Evolutionary conservation across 2,329 filamentous ascomycete genomes (phyloP), one percentile per base, ranked within the genome.

Genomic region (Colletotrichum godetiae): DNA sequence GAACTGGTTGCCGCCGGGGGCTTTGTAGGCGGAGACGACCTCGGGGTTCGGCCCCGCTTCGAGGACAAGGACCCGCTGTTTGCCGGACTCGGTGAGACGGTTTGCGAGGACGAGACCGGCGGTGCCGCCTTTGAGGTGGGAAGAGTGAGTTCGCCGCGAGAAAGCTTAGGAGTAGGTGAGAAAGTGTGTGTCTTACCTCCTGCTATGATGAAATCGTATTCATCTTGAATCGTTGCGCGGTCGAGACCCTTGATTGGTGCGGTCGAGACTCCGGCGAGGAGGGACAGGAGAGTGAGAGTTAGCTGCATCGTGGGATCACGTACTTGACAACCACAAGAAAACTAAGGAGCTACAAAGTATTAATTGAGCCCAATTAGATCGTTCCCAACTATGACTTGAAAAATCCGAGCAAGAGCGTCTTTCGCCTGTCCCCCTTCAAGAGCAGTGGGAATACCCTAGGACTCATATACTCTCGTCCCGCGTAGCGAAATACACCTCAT

Each of bases 71-170:
- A 78, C 76, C n/a, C 77, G 72, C 56, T 76, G 68, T 46, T 75
- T 75, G 15, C 76, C 76, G 8, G 76, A 76, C 60, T 78, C 77
- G 53, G 73, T 74, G 27, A 78, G 73, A 4, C 77, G 75, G 66
- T 78, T 78, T 3, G 76, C 77, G 8, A 78, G 74, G 12, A 78
- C 77, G 6, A 78, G 74, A n/a, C 77, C 77, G 24, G 77, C 77
- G 5, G 77, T 78, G 56, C 77, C 77, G 37, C 77, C 76, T 76
- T 56, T 22, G 57, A 31, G 7, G 27, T 11, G 53, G 5, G 12
- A 15, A 15, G 1, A 22, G 29, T 22, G 22, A 24, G 27, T 53
- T 11, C n/a, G 37, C 22, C 42, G 37, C 11, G 13, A 29, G 15
- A 1, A 6, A 10, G 19, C 11, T 13, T 22, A 31, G 22, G 46